Evolutionary conservation across 148 eudicot species (phyloP), one percentile per base, ranked within the genome.

Genomic region (Simmondsia chinensis): DNA sequence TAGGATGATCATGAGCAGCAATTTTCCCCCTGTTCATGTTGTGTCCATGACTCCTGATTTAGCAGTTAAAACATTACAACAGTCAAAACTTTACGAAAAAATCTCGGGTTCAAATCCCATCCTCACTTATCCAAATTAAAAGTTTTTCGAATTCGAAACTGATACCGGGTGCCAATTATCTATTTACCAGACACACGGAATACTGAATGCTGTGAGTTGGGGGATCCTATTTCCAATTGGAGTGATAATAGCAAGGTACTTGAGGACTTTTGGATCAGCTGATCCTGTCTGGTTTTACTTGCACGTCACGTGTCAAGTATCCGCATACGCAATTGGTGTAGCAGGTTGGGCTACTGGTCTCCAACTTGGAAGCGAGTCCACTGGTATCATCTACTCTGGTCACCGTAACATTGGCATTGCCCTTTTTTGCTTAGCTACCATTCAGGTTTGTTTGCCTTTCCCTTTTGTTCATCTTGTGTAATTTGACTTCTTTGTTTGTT

Each of bases 301-400:
- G 7, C 97, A 91, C 41, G 76, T 60, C 41, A 33, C 45, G 4
- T 91, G 95, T 59, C 97, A 91, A 42, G 27, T 69, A 13, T 79
- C 87, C 26, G 86, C 82, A 3, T 91, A 91, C 37, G 79, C 71
- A 31, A 64, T 91, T 4, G 97, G 97, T 9, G 88, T 91, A 46
- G 85, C 97, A 20, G 97, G 97, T 20, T 91, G 97, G 97, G 85
- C 63, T 22, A 91, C 95, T 13, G 97, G 97, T 17, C 76, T 91
- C 46, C 76, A 85, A 47, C 97, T 91, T 14, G 97, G 97, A 6
- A 72, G 70, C 9, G 65, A 76, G 46, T 79, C 97, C 0, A 52
- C 62, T 46, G 94, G 76, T 51, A 50, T 91, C 20, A 67, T 64
- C 0, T 85, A 66, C 36, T 45, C 55, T 5, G 30, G 24, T 6